phyloP scores from a whole-genome alignment of 805 yeast species.

The Candida caryicola region DNA sequence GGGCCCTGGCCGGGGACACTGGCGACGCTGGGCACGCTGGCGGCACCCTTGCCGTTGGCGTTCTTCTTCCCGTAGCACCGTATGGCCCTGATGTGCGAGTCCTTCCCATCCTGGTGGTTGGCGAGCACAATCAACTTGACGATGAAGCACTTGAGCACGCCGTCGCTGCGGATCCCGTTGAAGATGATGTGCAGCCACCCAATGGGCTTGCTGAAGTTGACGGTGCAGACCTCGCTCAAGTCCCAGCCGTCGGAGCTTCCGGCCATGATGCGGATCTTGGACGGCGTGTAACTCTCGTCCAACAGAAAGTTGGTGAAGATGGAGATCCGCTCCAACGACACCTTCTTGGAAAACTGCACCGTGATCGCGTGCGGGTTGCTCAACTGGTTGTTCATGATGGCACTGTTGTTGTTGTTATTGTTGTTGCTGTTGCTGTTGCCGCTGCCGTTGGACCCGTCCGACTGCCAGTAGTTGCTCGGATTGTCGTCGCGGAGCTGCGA shows the following conservation, averaged over 20 bases:
- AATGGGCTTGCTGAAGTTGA: conserved; percentile 59
- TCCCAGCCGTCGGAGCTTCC: conserved; percentile 79
- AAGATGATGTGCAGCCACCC: conserved; percentile 78
- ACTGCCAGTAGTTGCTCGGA: conserved; percentile 84
- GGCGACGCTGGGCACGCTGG: not conserved
- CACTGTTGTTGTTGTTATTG: conserved; percentile 19
- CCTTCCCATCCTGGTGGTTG: conserved; percentile 95
- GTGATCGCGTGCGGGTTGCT: conserved; percentile 80
- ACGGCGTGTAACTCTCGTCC: conserved; percentile 94
- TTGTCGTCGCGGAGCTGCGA: conserved; percentile 70
- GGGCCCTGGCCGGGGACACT: conserved; percentile 4
- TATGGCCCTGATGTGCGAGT: conserved; percentile 81
- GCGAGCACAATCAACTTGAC: conserved; percentile 60
- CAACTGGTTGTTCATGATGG: conserved; percentile 31
- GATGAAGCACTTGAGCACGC: conserved; percentile 63
- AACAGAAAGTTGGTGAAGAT: conserved; percentile 64
- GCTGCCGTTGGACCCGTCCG: conserved; percentile 65
- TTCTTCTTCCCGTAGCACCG: conserved; percentile 48
- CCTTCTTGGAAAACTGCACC: conserved; percentile 75
- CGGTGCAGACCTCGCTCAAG: conserved; percentile 59
- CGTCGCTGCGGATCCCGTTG: conserved; percentile 51
- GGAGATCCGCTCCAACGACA: conserved; percentile 63
- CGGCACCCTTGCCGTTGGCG: not conserved
- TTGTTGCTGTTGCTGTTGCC: conserved; percentile 7
- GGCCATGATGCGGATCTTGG: conserved; percentile 57